Percentiles rank a stretch among this genome's conserved stretches.
Evolutionary conservation across 495 filamentous ascomycete species (phyloP).

Genomic region (Trichoderma reesei): DNA sequence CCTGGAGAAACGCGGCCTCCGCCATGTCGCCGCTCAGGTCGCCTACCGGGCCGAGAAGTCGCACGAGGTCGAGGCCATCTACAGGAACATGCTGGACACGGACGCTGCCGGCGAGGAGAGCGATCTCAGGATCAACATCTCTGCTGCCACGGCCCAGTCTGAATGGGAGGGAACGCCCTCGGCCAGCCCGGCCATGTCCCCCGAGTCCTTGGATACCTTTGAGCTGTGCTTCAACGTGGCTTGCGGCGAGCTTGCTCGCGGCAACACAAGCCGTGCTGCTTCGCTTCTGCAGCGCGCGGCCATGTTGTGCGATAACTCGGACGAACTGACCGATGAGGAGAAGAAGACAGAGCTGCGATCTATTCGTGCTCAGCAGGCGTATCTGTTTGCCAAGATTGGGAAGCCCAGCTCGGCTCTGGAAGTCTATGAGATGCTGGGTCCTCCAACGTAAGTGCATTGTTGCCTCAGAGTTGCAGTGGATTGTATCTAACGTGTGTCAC

Average conservation of each 20-base stretch:
- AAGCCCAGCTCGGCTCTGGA: conserved; percentile 63
- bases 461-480: no score
- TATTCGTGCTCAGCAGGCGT: conserved; percentile 79
- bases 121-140: conserved; percentile 76
- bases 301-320: conserved; percentile 75
- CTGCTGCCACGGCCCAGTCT: conserved; percentile 75
- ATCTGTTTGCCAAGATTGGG: conserved; percentile 62
- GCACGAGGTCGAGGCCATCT: conserved; percentile 56
- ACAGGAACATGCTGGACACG: conserved; percentile 47
- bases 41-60: conserved; percentile 82
- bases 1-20: conserved; percentile 38
- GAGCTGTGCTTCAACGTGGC: conserved; percentile 92
- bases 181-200: conserved; percentile 30
- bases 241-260: conserved; percentile 72
- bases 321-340: conserved; percentile 76
- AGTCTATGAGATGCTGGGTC: conserved; percentile 50
- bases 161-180: conserved; percentile 55
- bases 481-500: no score
- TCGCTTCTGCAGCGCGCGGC: conserved; percentile 74
- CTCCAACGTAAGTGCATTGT: conserved; percentile 44
- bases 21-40: conserved; percentile 83
- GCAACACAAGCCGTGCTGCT: conserved; percentile 63
- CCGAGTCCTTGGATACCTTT: conserved; percentile 77
- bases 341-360: conserved; percentile 74
- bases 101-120: conserved; percentile 54